Base-by-base conservation (phyloP, 2,329 filamentous ascomycete species). In the Diaporthe longicolla region DNA sequence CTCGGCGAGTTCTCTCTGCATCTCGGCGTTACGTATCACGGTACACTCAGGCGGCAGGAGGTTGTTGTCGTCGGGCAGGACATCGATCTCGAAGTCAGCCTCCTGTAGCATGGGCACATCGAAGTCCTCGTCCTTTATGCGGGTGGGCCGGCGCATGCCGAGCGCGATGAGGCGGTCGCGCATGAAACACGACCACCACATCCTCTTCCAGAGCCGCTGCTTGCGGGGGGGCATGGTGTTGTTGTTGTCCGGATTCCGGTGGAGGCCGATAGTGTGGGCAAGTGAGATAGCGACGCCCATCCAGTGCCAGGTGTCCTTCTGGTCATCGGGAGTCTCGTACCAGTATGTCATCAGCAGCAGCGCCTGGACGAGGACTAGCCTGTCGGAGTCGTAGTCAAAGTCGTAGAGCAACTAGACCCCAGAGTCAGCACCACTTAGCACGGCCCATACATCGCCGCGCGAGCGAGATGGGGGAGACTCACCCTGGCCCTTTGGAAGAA, bases 131-230 rank as follows among this genome's bases (percentile, higher is more conserved):
- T 95, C 93, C 87, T 97, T 97, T 83, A 98, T 97, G 70, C 95
- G 89, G 52, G 95, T 98, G 6, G 95, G 95, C 71, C 96, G 91
- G 73, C 96, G 91, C 95, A 98, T 98, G 72, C 96, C 96, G 17
- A 98, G 86, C 2, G 96, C 96, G 76, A 98, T 95, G 55, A 98
- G 88, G 65, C 95, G 93, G 83, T 98, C 96, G 71, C 95, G 93
- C 91, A 98, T 98, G 80, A 97, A 98, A 76, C 94, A 97, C 43
- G 94, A 97, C 96, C 96, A 98, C 96, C 96, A 98, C 78, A 98
- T 97, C 70, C 95, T 90, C 85, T 97, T 98, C 94, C 95, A 97
- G 68, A 98, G 86, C 79, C 92, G 94, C 80, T 95, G 93, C 79
- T 94, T 93, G 70, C 90, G 88, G 4, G 85, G 83, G 52, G 93